Evolutionary conservation across 768 basidiomycete genomes (phyloP).

Genomic region (Termitomyces sp.): DNA sequence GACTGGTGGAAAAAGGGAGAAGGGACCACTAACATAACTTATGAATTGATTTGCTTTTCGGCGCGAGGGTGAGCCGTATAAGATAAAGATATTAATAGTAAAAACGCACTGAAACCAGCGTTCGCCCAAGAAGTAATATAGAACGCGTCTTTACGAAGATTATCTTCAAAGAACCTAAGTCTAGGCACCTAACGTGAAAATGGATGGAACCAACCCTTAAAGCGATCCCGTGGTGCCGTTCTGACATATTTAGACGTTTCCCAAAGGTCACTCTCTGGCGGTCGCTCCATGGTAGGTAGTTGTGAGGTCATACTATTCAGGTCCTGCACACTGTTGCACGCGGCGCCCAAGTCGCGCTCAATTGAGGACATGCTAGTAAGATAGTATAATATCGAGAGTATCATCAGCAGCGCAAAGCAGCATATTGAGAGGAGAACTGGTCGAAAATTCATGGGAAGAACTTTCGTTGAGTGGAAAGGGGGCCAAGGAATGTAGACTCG

Average conservation of each 20-base stretch:
- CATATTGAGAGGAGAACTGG: not conserved
- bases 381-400: constrained; percentile 3
- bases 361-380: not conserved
- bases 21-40: constrained; percentile 23
- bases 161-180: constrained; percentile 27
- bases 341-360: not conserved
- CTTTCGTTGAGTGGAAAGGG: not conserved
- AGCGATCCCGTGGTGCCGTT: constrained; percentile 8
- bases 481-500: too few relatives aligned
- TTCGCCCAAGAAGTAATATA: constrained; percentile 57
- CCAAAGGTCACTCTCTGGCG: constrained; percentile 6
- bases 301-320: not conserved
- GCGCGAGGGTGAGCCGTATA: not conserved
- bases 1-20: not conserved
- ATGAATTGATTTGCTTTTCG: constrained; percentile 33
- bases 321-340: not conserved
- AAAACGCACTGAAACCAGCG: constrained; percentile 50
- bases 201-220: constrained; percentile 7
- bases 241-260: constrained; percentile 11
- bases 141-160: constrained; percentile 42
- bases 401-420: not conserved
- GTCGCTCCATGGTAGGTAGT: not conserved
- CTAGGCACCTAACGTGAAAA: not conserved
- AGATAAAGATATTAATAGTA: not conserved
- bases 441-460: not conserved